A percentile compares a stretch with the other conserved stretches of the same genome.
phyloP scores from a whole-genome alignment of 768 basidiomycete genomes.

The Lactifluus piperatus region DNA sequence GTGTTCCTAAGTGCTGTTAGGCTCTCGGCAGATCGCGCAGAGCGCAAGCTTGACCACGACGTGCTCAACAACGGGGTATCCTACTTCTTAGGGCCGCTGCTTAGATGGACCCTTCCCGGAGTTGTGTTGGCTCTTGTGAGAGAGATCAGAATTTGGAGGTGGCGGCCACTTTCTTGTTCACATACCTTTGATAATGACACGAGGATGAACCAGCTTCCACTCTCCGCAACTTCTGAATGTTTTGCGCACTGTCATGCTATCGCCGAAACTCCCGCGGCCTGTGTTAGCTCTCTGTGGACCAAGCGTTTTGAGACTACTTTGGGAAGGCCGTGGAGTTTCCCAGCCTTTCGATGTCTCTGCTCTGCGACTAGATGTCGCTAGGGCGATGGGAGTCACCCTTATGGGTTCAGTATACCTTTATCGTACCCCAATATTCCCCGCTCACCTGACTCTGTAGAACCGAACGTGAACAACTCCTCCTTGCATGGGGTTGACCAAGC shows the following conservation, averaged over 20 bases:
- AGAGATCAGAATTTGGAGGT: slow-evolving; percentile 38
- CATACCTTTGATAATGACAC: neutral
- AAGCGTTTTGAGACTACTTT: slow-evolving; percentile 40
- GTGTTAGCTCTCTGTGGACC: slow-evolving; percentile 59
- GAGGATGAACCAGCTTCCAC: slow-evolving; percentile 32
- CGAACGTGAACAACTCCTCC: slow-evolving; percentile 10
- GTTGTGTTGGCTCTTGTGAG: slow-evolving; percentile 54
- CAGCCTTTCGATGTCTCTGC: slow-evolving; percentile 31
- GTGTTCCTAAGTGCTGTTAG: slow-evolving; percentile 57
- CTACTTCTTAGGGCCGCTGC: slow-evolving; percentile 63
- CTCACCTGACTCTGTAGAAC: neutral
- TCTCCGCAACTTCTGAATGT: slow-evolving; percentile 50
- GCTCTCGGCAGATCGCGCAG: slow-evolving; percentile 33
- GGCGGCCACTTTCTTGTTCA: neutral
- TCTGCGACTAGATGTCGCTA: slow-evolving; percentile 32
- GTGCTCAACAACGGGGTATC: slow-evolving; percentile 65
- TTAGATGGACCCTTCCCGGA: slow-evolving; percentile 75
- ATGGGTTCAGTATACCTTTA: slow-evolving; percentile 30
- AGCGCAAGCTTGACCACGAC: slow-evolving; percentile 56
- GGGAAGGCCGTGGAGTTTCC: slow-evolving; percentile 29
- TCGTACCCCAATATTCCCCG: neutral
- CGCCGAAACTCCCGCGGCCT: slow-evolving; percentile 53
- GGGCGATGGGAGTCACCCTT: slow-evolving; percentile 31
- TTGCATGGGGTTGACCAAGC: slow-evolving; percentile 44
- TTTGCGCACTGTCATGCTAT: slow-evolving; percentile 56